Percentiles rank a stretch among this genome's conserved stretches.
Conservation (phyloP, 345 rosid species). For the Gossypium sturtianum region DNA sequence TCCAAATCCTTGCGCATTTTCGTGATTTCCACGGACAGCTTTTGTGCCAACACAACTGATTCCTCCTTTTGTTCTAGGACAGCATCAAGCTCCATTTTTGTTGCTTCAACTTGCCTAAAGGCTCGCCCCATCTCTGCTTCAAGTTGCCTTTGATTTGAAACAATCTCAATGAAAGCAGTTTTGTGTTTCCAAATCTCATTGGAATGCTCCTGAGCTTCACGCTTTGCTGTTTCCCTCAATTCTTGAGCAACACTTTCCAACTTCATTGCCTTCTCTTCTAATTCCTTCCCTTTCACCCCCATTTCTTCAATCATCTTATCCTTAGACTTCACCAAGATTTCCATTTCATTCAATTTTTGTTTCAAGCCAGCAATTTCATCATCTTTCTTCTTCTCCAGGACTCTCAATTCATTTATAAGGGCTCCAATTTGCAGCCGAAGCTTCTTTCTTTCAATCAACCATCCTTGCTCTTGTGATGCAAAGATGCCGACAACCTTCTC, state of each 20-base stretch:
- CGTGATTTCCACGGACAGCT: conserved; percentile 49
- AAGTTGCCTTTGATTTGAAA: conserved; percentile 81
- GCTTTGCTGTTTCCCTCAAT: conserved; percentile 49
- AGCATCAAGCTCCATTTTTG: conserved; percentile 48
- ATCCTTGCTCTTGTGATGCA: conserved; percentile 81
- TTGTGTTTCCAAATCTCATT: conserved; percentile 76
- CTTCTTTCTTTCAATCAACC: conserved; percentile 66
- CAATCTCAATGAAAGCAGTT: conserved; percentile 86
- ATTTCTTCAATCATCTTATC: conserved; percentile 48
- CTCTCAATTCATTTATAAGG: conserved; percentile 49
- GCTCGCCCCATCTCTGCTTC: conserved; percentile 85
- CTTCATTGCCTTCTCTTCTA: conserved; percentile 49
- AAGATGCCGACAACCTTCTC: conserved; percentile 86
- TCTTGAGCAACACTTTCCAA: conserved; percentile 47
- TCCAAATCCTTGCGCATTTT: conserved; percentile 66
- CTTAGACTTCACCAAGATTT: conserved; percentile 46
- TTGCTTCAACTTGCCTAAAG: conserved; percentile 57
- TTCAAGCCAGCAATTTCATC: conserved; percentile 41
- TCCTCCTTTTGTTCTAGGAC: conserved; percentile 52
- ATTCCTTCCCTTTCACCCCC: conserved; percentile 38
- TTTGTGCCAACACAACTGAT: conserved; percentile 38
- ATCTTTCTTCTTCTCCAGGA: conserved; percentile 42
- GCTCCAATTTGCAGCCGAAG: conserved; percentile 56
- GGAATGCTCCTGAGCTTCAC: conserved; percentile 59
- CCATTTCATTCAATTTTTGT: conserved; percentile 50